These are phyloP conservation scores for Cutaneotrichosporon sp. DNA, from an alignment of 1,284 basidiomycete genomes.

Conservation along the genomic window DNA sequence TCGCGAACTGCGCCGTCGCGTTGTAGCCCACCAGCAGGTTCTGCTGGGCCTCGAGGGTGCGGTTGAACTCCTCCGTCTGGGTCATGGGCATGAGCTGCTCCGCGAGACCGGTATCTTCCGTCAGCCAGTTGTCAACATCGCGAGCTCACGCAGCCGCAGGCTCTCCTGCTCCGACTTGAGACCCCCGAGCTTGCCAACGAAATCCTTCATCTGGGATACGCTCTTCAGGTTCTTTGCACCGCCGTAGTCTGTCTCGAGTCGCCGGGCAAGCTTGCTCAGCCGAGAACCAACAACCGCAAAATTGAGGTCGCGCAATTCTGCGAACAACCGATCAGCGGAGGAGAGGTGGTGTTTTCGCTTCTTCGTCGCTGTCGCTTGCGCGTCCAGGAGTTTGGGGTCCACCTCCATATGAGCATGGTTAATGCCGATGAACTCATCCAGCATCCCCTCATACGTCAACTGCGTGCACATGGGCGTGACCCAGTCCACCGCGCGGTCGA, in stretches of 20 bases:
- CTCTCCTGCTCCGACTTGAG: constrained; percentile 87
- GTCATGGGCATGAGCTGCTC: constrained; percentile 83
- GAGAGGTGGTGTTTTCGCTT: constrained; percentile 84
- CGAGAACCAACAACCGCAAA: constrained; percentile 86
- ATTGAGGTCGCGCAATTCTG: constrained; percentile 82
- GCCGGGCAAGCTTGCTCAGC: constrained; percentile 73
- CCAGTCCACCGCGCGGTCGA: constrained; percentile 93
- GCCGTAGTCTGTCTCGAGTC: constrained; percentile 80
- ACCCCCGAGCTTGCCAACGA: constrained; percentile 89
- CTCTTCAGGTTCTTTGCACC: constrained; percentile 59
- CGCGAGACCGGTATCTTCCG: constrained; percentile 82
- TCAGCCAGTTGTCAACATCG: constrained; percentile 2
- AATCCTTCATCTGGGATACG: constrained; percentile 85
- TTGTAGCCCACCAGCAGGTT: constrained; percentile 91
- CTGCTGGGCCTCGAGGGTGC: constrained; percentile 90
- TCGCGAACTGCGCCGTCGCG: constrained; percentile 64
- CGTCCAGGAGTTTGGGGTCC: constrained; percentile 69
- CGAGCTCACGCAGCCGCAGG: constrained; percentile 69
- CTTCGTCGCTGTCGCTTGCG: constrained; percentile 54
- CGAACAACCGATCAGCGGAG: constrained; percentile 71
- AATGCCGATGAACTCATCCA: constrained; percentile 91
- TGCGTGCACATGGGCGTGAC: constrained; percentile 93
- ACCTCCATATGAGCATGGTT: constrained; percentile 89
- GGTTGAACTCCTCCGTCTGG: constrained; percentile 82
- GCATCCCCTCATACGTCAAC: constrained; percentile 91